Percentiles rank a stretch among this genome's conserved stretches.
phyloP scores from a whole-genome alignment of 371 early-diverging fungal species.

The Mucor lusitanicus region DNA sequence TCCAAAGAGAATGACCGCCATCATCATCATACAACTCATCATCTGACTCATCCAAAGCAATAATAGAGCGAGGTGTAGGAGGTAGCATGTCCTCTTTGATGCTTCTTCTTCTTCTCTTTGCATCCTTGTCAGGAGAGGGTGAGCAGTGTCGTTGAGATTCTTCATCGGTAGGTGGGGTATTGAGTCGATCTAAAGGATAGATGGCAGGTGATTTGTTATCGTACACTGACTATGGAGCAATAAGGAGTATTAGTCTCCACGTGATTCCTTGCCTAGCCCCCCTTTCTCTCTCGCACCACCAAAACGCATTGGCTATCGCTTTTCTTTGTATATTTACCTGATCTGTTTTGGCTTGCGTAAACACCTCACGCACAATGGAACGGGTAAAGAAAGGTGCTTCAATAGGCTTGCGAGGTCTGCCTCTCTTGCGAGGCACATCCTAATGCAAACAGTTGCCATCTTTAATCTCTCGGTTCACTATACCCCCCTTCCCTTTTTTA shows the following conservation, averaged over 20 bases:
- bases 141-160: background rate
- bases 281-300: background rate
- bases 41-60: constrained; percentile 8
- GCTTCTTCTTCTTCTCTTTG: constrained; percentile 7
- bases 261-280: background rate
- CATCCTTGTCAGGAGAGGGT: background rate
- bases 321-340: constrained; percentile 8
- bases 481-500: background rate
- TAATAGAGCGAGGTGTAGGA: constrained; percentile 21
- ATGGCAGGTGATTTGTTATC: background rate
- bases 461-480: background rate
- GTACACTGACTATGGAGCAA: background rate
- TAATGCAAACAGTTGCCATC: background rate
- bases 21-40: constrained; percentile 24
- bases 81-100: constrained; percentile 17
- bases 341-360: constrained; percentile 15
- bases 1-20: constrained; percentile 12
- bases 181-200: constrained; percentile 15
- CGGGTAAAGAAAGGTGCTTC: constrained; percentile 20
- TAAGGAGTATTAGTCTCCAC: constrained; percentile 1
- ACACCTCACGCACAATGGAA: constrained; percentile 3
- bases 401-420: constrained; percentile 31
- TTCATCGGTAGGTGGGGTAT: constrained; percentile 23
- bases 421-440: constrained; percentile 28
- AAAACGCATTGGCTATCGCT: background rate